Evolutionary conservation across 2,329 filamentous ascomycete species (phyloP).

Genomic region (Parasarocladium wereldwijsianum): DNA sequence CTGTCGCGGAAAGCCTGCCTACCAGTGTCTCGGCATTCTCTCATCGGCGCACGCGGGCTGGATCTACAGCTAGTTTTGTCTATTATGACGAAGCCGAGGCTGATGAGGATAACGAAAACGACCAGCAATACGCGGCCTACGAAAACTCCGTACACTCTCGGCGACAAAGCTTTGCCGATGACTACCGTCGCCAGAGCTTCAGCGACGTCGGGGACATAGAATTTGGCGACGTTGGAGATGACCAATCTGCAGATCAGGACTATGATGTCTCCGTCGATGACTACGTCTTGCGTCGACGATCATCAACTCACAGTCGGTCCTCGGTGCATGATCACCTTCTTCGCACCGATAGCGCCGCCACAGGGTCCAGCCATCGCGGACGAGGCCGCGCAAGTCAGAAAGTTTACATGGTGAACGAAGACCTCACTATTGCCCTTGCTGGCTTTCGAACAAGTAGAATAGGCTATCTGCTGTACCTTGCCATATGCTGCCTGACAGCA

Average conservation of each 20-base stretch:
- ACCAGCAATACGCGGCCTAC: conserved; percentile 14
- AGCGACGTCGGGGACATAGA: conserved; percentile 25
- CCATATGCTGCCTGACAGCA: conserved; percentile 55
- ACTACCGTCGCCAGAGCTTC: conserved; percentile 15
- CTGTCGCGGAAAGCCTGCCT: conserved; percentile 89
- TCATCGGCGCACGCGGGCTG: conserved; percentile 65
- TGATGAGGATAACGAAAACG: conserved; percentile 29
- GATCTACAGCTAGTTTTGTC: conserved; percentile 78
- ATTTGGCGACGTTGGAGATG: conserved; percentile 24
- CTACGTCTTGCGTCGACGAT: conserved; percentile 41
- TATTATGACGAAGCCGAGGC: conserved; percentile 66
- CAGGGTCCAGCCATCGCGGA: conserved; percentile 47
- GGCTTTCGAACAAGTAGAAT: conserved; percentile 68
- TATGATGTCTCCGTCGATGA: conserved; percentile 25
- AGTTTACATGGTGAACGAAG: conserved; percentile 83
- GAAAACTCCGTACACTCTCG: conserved; percentile 16
- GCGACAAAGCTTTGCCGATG: conserved; percentile 10
- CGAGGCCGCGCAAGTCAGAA: conserved; percentile 68
- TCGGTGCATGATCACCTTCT: conserved; percentile 52
- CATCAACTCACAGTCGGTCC: conserved; percentile 42
- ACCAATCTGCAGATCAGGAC: conserved; percentile 24
- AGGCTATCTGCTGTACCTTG: conserved; percentile 55
- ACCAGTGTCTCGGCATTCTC: conserved; percentile 86
- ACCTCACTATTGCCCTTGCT: conserved; percentile 84
- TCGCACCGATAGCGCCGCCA: conserved; percentile 54